These are phyloP conservation scores for Zostera marina DNA, from an alignment of 116 monocot genomes.

Conservation along the genomic window DNA sequence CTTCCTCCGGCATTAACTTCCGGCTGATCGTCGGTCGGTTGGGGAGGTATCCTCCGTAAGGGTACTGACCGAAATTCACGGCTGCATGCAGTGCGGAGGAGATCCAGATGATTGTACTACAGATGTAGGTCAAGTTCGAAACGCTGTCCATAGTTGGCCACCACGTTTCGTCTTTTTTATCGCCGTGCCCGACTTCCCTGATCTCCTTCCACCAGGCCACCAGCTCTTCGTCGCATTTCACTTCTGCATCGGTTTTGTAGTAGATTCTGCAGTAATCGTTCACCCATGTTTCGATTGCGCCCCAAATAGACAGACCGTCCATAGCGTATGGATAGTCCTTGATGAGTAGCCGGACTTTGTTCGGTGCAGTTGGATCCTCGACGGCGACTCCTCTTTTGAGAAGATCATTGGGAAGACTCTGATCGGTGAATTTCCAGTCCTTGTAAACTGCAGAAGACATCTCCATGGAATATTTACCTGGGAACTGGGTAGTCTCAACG, in stretches of 20 bases:
- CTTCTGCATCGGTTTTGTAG: conserved; percentile 12
- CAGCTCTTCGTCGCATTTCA: conserved; percentile 31
- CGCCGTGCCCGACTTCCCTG: conserved; percentile 27
- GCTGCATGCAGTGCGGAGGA: conserved; percentile 67
- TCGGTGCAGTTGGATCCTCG: conserved; percentile 18
- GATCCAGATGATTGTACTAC: conserved; percentile 70
- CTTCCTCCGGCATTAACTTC: conserved; percentile 30
- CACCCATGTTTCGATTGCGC: conserved; percentile 23
- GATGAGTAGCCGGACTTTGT: conserved; percentile 18
- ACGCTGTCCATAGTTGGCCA: conserved; percentile 39
- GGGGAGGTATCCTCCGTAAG: conserved; percentile 53
- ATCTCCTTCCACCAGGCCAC: conserved; percentile 45
- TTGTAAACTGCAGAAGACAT: conserved; percentile 42
- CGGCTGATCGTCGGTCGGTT: conserved; percentile 37
- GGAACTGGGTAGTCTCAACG: conserved; percentile 62
- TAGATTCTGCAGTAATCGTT: conserved; percentile 22
- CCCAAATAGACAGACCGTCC: conserved; percentile 36
- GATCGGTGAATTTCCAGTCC: conserved; percentile 56
- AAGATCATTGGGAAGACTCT: conserved; percentile 53
- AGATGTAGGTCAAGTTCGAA: conserved; percentile 11
- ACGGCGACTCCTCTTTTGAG: conserved; percentile 27
- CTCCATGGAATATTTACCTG: conserved; percentile 46
- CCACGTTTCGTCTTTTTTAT: conserved; percentile 45
- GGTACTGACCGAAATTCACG: conserved; percentile 84
- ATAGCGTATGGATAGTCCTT: conserved; percentile 39